These are phyloP conservation scores for Pseudogymnoascus sp. DNA, from an alignment of 2,329 filamentous ascomycete genomes.

Conservation along the genomic window DNA sequence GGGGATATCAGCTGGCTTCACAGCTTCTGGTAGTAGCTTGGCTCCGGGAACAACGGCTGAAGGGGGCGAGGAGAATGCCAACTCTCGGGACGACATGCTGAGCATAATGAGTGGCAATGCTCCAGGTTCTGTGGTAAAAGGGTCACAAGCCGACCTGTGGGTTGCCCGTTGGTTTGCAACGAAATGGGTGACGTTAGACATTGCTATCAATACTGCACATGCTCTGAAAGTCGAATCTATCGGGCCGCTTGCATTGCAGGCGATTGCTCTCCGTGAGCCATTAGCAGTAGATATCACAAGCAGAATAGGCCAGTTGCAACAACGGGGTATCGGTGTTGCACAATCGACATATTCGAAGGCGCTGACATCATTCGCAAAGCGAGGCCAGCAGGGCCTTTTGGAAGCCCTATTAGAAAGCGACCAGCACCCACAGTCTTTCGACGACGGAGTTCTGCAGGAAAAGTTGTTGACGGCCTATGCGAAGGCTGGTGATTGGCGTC, in stretches of 20 bases:
- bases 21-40: conserved; percentile 20
- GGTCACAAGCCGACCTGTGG: conserved; percentile 31
- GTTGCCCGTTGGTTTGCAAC: conserved; percentile 78
- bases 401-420: conserved; percentile 39
- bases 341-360: conserved; percentile 57
- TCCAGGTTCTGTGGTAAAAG: background rate
- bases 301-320: conserved; percentile 52
- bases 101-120: background rate
- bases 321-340: conserved; percentile 53
- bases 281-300: conserved; percentile 46
- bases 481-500: conserved; percentile 38
- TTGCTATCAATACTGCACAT: conserved; percentile 60
- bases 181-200: conserved; percentile 62
- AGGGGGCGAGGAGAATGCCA: conserved; percentile 13
- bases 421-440: conserved; percentile 56
- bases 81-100: conserved; percentile 18
- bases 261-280: conserved; percentile 60
- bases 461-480: conserved; percentile 44
- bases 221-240: conserved; percentile 64
- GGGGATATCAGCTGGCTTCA: conserved; percentile 20
- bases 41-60: conserved; percentile 11
- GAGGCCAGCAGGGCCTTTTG: conserved; percentile 36
- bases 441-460: conserved; percentile 46
- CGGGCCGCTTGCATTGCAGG: conserved; percentile 67
- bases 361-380: conserved; percentile 53